These are phyloP conservation scores for Candida morakotiae DNA, from an alignment of 805 yeast species.

Conservation along the genomic window DNA sequence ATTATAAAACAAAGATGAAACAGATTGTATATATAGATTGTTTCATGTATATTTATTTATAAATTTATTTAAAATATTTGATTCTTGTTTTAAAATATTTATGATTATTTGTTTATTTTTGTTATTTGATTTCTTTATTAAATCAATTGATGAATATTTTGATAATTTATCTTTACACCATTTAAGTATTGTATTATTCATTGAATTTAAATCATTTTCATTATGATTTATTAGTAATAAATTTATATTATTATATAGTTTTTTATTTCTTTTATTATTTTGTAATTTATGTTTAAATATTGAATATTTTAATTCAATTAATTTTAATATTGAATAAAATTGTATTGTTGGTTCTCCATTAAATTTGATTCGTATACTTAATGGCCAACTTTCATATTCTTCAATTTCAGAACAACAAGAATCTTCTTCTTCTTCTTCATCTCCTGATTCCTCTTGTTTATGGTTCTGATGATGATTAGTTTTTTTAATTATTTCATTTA, in stretches of 20 bases:
- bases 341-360: slow-evolving; percentile 44
- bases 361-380: slow-evolving; percentile 33
- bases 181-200: slow-evolving; percentile 12
- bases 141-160: slow-evolving; percentile 11
- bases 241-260: slow-evolving; percentile 16
- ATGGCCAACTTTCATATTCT: slow-evolving; percentile 38
- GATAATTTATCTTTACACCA: slow-evolving; percentile 26
- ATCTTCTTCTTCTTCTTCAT: slow-evolving; percentile 11
- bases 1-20: no score
- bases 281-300: slow-evolving; percentile 20
- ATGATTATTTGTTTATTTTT: neutral
- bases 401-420: slow-evolving; percentile 12
- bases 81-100: slow-evolving; percentile 23
- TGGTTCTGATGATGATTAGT: slow-evolving; percentile 9
- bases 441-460: slow-evolving; percentile 5
- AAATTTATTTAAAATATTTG: slow-evolving; percentile 17
- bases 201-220: slow-evolving; percentile 4
- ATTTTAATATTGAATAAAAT: slow-evolving; percentile 35
- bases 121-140: neutral
- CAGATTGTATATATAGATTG: neutral
- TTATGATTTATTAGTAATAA: slow-evolving; percentile 15
- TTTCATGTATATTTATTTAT: neutral
- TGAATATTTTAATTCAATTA: slow-evolving; percentile 25
- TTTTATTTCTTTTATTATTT: slow-evolving; percentile 15
- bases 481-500: slow-evolving; percentile 15